Evolutionary conservation across 1,284 basidiomycete species (phyloP).

Genomic region (Rhodotorula sp.): DNA sequence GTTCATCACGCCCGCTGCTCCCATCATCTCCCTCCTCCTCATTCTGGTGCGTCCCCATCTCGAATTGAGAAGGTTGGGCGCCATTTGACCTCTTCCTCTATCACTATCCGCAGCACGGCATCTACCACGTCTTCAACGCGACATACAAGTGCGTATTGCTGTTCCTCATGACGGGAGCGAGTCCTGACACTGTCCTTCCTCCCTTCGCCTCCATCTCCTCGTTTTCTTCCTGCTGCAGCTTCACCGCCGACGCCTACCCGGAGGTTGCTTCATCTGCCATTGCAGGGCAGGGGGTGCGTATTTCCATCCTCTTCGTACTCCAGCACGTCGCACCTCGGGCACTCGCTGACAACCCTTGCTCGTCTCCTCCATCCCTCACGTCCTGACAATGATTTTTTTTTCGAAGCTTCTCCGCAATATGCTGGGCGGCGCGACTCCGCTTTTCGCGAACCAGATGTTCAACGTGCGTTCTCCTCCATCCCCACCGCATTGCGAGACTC

Average conservation of each 20-base stretch:
- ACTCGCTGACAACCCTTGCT: too few species aligned
- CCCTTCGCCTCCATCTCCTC: neutral
- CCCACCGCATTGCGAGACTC: neutral
- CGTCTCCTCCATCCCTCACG: too few species aligned
- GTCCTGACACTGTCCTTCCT: neutral
- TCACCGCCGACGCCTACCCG: constrained; percentile 42
- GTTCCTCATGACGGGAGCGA: too few species aligned
- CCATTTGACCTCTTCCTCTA: neutral
- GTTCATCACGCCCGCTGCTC: constrained; percentile 40
- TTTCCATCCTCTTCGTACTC: too few species aligned
- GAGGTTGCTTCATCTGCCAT: constrained; percentile 38
- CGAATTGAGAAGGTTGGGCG: neutral
- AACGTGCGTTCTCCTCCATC: neutral
- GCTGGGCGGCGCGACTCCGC: constrained; percentile 19
- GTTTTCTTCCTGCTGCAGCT: constrained; percentile 17
- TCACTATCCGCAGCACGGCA: neutral
- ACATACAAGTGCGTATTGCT: neutral
- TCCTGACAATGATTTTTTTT: too few species aligned
- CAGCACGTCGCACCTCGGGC: too few species aligned
- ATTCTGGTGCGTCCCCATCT: constrained; percentile 30
- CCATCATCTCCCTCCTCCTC: constrained; percentile 42
- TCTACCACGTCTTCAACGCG: constrained; percentile 42
- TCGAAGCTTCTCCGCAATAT: constrained; percentile 26
- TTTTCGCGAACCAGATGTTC: constrained; percentile 34
- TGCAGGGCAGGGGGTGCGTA: constrained; percentile 38